Evolutionary conservation across 495 filamentous ascomycete species (phyloP).

Genomic region (Gamarada debralockiae): DNA sequence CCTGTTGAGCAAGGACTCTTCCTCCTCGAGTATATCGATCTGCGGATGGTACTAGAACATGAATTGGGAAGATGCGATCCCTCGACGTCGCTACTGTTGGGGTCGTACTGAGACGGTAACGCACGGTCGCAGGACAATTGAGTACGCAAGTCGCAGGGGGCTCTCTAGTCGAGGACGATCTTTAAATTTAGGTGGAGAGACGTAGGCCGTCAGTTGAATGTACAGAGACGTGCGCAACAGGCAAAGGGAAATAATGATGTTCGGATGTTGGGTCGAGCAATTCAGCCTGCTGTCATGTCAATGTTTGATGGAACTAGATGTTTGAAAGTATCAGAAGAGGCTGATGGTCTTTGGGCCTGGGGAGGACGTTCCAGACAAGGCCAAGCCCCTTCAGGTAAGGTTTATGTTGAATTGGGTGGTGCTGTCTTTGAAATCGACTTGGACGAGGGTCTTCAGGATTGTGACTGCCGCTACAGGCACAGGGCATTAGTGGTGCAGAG

Average conservation of each 20-base stretch:
- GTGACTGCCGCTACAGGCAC: too few species aligned
- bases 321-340: background rate
- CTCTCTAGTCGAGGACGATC: conserved; percentile 14
- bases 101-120: background rate
- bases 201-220: background rate
- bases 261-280: background rate
- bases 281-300: background rate
- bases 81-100: conserved; percentile 11
- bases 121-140: conserved; percentile 15
- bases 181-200: background rate
- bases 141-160: conserved; percentile 16
- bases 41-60: conserved; percentile 17
- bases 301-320: background rate
- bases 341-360: background rate
- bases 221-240: background rate
- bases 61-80: conserved; percentile 18
- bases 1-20: conserved; percentile 5
- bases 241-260: background rate
- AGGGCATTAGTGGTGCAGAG: too few species aligned
- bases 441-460: too few species aligned
- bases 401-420: too few species aligned
- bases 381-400: background rate
- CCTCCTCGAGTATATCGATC: conserved; percentile 16
- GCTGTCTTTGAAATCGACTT: too few species aligned
- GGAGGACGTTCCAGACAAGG: conserved; percentile 7